Conservation (phyloP, 2,329 filamentous ascomycete genomes). For the Camptophora hylomeconis region DNA sequence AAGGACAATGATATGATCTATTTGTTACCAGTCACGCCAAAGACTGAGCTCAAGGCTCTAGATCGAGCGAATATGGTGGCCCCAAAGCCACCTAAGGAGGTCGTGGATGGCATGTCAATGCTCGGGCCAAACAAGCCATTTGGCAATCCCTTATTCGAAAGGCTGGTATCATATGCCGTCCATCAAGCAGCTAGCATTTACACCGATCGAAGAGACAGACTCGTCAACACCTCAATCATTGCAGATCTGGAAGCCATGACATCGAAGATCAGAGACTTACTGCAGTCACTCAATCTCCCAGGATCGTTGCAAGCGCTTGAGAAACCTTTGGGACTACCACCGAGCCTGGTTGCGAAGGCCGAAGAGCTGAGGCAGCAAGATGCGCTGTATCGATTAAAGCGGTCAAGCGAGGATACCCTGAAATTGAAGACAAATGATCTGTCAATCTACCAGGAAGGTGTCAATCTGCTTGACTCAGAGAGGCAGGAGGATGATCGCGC, state of each 20-base stretch:
- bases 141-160: conserved; percentile 74
- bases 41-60: conserved; percentile 72
- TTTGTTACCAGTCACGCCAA: conserved; percentile 69
- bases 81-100: conserved; percentile 64
- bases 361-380: conserved; percentile 90
- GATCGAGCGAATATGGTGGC: conserved; percentile 83
- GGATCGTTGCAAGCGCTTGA: conserved; percentile 89
- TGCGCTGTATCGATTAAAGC: conserved; percentile 61
- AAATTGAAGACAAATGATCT: conserved; percentile 74
- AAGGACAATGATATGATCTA: conserved; percentile 97
- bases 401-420: conserved; percentile 75
- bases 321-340: conserved; percentile 82
- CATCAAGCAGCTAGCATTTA: conserved; percentile 94
- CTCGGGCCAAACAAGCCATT: conserved; percentile 71
- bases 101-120: conserved; percentile 65
- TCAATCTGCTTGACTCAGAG: conserved; percentile 64
- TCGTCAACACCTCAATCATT: conserved; percentile 79
- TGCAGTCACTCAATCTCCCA: conserved; percentile 75
- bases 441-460: conserved; percentile 70
- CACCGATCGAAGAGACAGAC: conserved; percentile 75
- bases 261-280: conserved; percentile 60
- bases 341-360: conserved; percentile 73
- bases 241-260: conserved; percentile 73
- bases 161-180: conserved; percentile 88
- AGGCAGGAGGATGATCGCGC: conserved; percentile 69